These are phyloP conservation scores for Penicillium parvum DNA, from an alignment of 495 filamentous ascomycete species.

Conservation along the genomic window DNA sequence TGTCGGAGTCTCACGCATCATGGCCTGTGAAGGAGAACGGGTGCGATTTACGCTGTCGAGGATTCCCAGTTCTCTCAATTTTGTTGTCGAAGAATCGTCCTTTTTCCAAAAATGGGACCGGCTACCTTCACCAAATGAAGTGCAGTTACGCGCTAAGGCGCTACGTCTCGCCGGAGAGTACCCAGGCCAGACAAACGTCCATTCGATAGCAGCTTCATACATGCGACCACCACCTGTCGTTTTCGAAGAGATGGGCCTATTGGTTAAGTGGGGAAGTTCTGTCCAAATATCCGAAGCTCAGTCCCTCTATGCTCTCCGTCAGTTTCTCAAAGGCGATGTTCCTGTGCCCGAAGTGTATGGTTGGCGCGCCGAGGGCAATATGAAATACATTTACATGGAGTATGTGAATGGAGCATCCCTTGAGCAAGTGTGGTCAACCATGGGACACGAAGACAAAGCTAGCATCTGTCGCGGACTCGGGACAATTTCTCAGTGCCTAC, in stretches of 20 bases:
- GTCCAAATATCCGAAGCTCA: constrained; percentile 28
- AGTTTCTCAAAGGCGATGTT: constrained; percentile 16
- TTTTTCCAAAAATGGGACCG: constrained; percentile 15
- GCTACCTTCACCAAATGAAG: constrained; percentile 20
- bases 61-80: constrained; percentile 21
- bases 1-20: no score
- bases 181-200: constrained; percentile 11
- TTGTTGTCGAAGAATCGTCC: constrained; percentile 14
- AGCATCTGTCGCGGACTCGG: constrained; percentile 26
- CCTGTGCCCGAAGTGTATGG: constrained; percentile 27
- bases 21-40: no score
- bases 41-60: constrained; percentile 16
- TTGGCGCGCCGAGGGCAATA: constrained; percentile 19
- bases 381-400: constrained; percentile 25
- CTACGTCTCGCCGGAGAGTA: constrained; percentile 15
- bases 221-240: constrained; percentile 27
- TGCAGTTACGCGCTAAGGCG: constrained; percentile 13
- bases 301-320: constrained; percentile 21
- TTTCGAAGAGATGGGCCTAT: constrained; percentile 36
- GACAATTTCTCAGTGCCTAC: constrained; percentile 20
- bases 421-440: constrained; percentile 21
- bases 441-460: constrained; percentile 19
- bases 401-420: constrained; percentile 23
- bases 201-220: constrained; percentile 4
- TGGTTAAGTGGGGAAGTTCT: constrained; percentile 40